Percentiles rank a stretch among this genome's conserved stretches.
phyloP scores from a whole-genome alignment of 352 stramenopile species.

The Pythium monospermum region DNA sequence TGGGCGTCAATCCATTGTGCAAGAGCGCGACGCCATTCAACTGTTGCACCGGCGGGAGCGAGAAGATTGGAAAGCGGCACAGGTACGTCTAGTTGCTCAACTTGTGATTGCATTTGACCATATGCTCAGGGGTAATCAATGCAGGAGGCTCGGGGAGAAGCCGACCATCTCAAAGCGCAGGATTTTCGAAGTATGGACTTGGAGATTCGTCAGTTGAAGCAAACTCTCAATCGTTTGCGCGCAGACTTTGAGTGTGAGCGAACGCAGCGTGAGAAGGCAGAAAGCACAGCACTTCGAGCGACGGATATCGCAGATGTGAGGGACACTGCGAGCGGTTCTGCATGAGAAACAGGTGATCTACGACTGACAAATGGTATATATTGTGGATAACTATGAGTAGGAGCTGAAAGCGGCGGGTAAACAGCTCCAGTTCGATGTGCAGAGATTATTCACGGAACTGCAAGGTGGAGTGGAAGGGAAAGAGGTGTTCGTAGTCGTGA shows the following conservation, averaged over 20 bases:
- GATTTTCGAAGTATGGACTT: conserved; percentile 50
- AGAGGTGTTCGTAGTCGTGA: no score
- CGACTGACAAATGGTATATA: no score
- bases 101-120: not conserved
- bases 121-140: not conserved
- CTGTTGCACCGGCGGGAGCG: conserved; percentile 30
- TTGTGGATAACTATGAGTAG: conserved; percentile 17
- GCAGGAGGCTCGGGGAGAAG: conserved; percentile 11
- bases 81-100: conserved; percentile 16
- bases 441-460: conserved; percentile 28
- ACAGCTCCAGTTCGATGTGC: conserved; percentile 28
- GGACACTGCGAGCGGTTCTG: not conserved
- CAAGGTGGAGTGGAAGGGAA: no score
- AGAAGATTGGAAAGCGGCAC: conserved; percentile 39
- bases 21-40: conserved; percentile 42
- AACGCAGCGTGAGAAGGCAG: conserved; percentile 36
- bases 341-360: not conserved
- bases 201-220: conserved; percentile 41
- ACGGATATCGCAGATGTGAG: conserved; percentile 33
- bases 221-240: conserved; percentile 33
- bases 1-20: conserved; percentile 31
- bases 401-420: conserved; percentile 32
- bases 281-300: conserved; percentile 28
- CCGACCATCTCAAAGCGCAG: conserved; percentile 33
- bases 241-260: conserved; percentile 48